Evolutionary conservation across 768 basidiomycete species (phyloP), one percentile per base, ranked within the genome.

Genomic region (Leccinum subtestaceum): DNA sequence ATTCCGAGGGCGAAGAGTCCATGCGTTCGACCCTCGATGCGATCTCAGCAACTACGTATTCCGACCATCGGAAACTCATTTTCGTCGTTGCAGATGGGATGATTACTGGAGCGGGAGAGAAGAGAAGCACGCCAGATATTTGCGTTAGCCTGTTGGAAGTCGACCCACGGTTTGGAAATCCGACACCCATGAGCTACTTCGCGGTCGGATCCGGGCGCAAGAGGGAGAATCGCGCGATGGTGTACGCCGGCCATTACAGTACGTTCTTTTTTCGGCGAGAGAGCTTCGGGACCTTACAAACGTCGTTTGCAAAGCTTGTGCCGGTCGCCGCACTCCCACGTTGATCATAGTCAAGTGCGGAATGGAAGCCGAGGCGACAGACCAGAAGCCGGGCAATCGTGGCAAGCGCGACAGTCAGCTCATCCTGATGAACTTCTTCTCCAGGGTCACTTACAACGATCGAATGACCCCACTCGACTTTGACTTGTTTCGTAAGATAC

Each of bases 201-300:
- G 91, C 97, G 2, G 93, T 99, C 29, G 97, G 94, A 2, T 84
- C 88, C 9, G 96, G 97, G 2, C 76, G 85, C 19, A 98, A 98
- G 78, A 82, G 81, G 55, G 87, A 95, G 70, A 99, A 99, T 67
- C 83, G 94, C 56, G 96, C 96, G 7, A 92, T 97, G 92, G 91
- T 98, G 19, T 98, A 99, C 78, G 97, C 97, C 53, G 97, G 97
- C n/a, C 96, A 99, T 78, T 98, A 98, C 75, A 91, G 94, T 95
- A 72, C 71, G 93, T 83, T 51, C 38, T 62, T 17, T 36, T 23
- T 25, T 27, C 19, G n/a, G 31, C 48, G 3, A 19, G 10, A 5
- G 4, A 27, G 27, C 25, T 25, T 25, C 25, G 25, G 25, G 25
- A 25, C 25, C 25, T 25, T 25, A 25, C 25, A 25, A 19, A 11